Evolutionary conservation across 179 eudicot genomes (phyloP), one percentile per base, ranked within the genome.

Genomic region (Vitellaria paradoxa): DNA sequence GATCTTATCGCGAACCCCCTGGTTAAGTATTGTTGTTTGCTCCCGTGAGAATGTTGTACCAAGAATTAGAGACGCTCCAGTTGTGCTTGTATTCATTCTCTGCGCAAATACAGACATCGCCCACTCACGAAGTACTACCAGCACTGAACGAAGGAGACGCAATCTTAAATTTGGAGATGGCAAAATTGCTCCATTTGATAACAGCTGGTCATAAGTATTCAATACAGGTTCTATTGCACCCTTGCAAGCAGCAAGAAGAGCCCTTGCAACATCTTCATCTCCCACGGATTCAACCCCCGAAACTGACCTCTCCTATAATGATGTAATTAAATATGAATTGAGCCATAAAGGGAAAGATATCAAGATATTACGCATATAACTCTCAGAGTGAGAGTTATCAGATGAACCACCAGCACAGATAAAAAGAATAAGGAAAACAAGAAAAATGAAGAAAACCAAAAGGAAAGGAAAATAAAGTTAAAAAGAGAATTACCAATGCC

Each of bases 181-280:
- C 80, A 93, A 77, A 78, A 96, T 86, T 61, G 88, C 96, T 62
- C 99, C 98, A 71, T 78, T 90, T 37, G 98, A 96, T 65, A 96
- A 80, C 73, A 96, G 81, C 70, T 89, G 96, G 76, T 92, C 96
- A 52, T 96, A 96, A 47, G 96, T 85, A 82, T 92, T 92, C 63
- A 96, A 77, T 40, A 96, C 97, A 80, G 97, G 99, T 82, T 96
- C 99, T 69, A 86, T 84, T 63, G 98, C 88, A 70, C 98, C 93
- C 88, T 88, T 94, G 90, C 99, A 93, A 62, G 94, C 92, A 65
- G 93, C 92, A 70, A 96, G 86, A 76, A 96, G 90, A 79, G 99
- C 98, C 83, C 94, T 91, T 57, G 98, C 90, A 75, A 96, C 85
- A 79, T 96, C 98, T 80, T 93, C 99, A 75, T 93, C 98, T 72